Evolutionary conservation across 164 flowering plant species (phyloP), one percentile per base, ranked within the genome.

Genomic region (Platanus orientalis): DNA sequence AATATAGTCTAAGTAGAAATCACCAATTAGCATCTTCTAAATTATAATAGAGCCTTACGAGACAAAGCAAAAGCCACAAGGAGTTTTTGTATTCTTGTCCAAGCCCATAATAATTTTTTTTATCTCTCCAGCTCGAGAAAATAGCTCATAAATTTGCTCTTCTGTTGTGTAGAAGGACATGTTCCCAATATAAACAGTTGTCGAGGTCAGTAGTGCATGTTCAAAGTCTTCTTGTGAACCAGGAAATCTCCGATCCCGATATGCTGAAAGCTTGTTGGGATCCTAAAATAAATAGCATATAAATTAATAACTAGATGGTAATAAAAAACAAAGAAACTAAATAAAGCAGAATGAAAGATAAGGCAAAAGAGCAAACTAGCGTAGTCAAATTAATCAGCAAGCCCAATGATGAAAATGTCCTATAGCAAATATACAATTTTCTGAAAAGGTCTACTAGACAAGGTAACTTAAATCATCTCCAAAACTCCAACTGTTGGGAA

Each of bases 101-200:
- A 94, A 77, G 19, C 99, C 99, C 99, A 94, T 94, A 67, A 88
- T 83, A 25, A 89, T 88, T 81, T 88, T 91, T 71, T 91, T 94
- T 13, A 94, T 78, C 72, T 94, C 97, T 65, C 99, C 97, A 68
- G 93, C 96, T 58, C 96, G 87, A 47, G 90, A 73, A 58, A 94
- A 94, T 13, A 94, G 83, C 82, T 91, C 99, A 70, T 94, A 91
- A 52, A 86, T 82, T 77, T 94, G 99, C 81, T 91, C 99, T 62
- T 94, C 97, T 0, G 99, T 94, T 0, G 99, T 91, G 63, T 91
- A 94, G 48, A 94, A 94, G 9, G 99, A 91, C 97, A 91, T 84
- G 67, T 94, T 94, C 44, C 97, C 99, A 26, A 91, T 57, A 62
- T 91, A 94, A 50, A 83, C 83, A 56, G 99, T 94, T 0, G 76